Conservation (phyloP, 768 basidiomycete genomes). For the Mycena amicta region DNA sequence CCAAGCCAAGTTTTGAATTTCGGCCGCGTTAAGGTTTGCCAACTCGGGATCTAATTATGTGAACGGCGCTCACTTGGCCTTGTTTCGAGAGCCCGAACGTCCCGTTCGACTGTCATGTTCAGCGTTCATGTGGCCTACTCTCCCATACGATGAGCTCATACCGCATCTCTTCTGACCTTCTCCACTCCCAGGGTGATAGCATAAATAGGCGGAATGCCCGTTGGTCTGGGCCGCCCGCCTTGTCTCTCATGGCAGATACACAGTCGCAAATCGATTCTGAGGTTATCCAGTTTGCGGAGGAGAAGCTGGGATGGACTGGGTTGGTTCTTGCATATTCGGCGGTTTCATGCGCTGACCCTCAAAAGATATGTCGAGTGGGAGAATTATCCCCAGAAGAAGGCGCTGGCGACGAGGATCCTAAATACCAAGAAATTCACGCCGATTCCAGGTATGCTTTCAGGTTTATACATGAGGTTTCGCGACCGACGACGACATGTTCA, state of each 20-base stretch:
- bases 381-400: constrained; percentile 46
- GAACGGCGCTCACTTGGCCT: background rate
- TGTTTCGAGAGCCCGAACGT: background rate
- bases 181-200: background rate
- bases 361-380: constrained; percentile 56
- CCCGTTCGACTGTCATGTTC: background rate
- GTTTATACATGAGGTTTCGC: background rate
- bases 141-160: too few relatives aligned
- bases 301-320: constrained; percentile 42
- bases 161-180: too few relatives aligned
- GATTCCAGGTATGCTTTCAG: constrained; percentile 38
- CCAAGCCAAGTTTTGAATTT: too few relatives aligned
- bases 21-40: too few relatives aligned
- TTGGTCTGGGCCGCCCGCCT: background rate
- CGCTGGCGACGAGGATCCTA: constrained; percentile 41
- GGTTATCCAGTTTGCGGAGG: constrained; percentile 36
- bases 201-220: constrained; percentile 6
- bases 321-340: constrained; percentile 20
- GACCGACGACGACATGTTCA: constrained; percentile 14
- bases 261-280: constrained; percentile 1
- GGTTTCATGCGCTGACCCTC: background rate
- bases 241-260: background rate
- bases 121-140: too few relatives aligned
- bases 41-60: too few relatives aligned
- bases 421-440: constrained; percentile 40